These are phyloP conservation scores for Pseudogymnoascus sp. DNA, from an alignment of 2,329 filamentous ascomycete species.

Conservation along the genomic window DNA sequence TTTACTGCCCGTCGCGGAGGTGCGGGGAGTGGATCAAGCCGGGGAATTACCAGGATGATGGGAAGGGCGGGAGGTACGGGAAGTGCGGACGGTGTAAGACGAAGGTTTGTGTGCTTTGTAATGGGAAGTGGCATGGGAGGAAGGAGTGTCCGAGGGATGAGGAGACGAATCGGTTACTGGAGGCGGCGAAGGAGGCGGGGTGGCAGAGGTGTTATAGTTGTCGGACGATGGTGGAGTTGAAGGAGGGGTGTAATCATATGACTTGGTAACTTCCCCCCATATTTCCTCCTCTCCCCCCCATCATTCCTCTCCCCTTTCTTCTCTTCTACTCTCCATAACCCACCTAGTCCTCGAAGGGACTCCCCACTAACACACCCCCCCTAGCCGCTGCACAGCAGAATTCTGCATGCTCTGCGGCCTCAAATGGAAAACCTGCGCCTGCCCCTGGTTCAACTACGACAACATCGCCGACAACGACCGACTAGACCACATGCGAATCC, in stretches of 20 bases:
- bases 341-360: no score
- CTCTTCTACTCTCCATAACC: no score
- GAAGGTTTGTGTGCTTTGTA: constrained; percentile 67
- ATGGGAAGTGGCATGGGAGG: constrained; percentile 61
- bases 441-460: constrained; percentile 68
- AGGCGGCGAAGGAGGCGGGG: constrained; percentile 56
- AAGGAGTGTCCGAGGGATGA: constrained; percentile 64
- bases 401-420: constrained; percentile 81
- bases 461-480: constrained; percentile 44
- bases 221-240: constrained; percentile 64
- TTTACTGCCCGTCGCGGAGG: constrained; percentile 65
- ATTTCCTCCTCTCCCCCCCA: no score
- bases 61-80: constrained; percentile 46
- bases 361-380: constrained; percentile 13
- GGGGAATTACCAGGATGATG: constrained; percentile 50
- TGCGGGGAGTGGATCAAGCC: constrained; percentile 79
- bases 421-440: constrained; percentile 78
- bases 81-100: constrained; percentile 63
- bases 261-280: constrained; percentile 61
- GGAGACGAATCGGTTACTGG: constrained; percentile 53
- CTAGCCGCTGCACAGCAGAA: constrained; percentile 66
- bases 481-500: constrained; percentile 43
- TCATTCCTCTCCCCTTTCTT: no score
- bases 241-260: constrained; percentile 83
- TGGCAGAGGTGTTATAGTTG: constrained; percentile 74